Evolutionary conservation across 805 yeast species (phyloP).

Genomic region (Candida nanaspora): DNA sequence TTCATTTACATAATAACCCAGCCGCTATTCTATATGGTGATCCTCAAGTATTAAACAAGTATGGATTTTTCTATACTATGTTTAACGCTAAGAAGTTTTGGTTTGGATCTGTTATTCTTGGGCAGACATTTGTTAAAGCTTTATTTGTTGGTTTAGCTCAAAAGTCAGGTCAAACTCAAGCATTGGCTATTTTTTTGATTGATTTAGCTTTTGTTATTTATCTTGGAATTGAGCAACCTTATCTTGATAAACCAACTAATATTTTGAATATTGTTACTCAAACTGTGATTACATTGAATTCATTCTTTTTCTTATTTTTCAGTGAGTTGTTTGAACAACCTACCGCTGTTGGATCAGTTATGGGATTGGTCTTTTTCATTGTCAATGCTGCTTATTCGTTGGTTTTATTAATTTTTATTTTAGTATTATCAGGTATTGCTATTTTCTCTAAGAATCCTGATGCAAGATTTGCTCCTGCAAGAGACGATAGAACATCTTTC

Average conservation of each 20-base stretch:
- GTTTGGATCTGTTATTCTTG: slow-evolving; percentile 66
- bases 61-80: slow-evolving; percentile 88
- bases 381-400: slow-evolving; percentile 85
- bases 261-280: slow-evolving; percentile 65
- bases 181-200: slow-evolving; percentile 64
- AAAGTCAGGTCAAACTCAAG: slow-evolving; percentile 74
- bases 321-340: slow-evolving; percentile 80
- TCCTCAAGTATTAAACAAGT: slow-evolving; percentile 60
- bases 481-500: slow-evolving; percentile 89
- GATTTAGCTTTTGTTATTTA: slow-evolving; percentile 65
- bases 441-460: slow-evolving; percentile 80
- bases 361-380: slow-evolving; percentile 89
- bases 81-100: slow-evolving; percentile 74
- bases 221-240: slow-evolving; percentile 64
- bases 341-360: slow-evolving; percentile 67
- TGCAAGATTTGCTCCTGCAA: slow-evolving; percentile 80
- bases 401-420: slow-evolving; percentile 60
- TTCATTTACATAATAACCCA: slow-evolving; percentile 60
- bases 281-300: slow-evolving; percentile 67
- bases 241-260: slow-evolving; percentile 77
- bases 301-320: slow-evolving; percentile 80
- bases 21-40: slow-evolving; percentile 86
- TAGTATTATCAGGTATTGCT: slow-evolving; percentile 57
- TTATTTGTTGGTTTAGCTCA: slow-evolving; percentile 76
- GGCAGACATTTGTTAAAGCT: slow-evolving; percentile 58